Percentiles rank a stretch among this genome's conserved stretches.
phyloP scores from a whole-genome alignment of 768 basidiomycete genomes.

The Trametes cinnabarina region DNA sequence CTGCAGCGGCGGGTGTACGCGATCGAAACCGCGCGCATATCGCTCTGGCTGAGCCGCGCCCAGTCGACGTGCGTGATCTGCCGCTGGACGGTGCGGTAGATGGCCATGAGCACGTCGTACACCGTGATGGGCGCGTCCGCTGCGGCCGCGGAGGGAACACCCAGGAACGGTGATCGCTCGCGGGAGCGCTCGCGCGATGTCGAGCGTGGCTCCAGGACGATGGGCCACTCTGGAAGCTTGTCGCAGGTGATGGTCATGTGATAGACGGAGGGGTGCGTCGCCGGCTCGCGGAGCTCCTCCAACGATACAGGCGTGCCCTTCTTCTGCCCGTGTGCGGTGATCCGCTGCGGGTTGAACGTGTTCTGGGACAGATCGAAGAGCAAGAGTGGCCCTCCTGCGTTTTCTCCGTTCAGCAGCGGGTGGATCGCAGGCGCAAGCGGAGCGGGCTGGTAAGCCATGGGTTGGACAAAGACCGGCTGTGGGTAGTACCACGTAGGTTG shows the following conservation, averaged over 20 bases:
- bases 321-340: slow-evolving; percentile 40
- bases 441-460: slow-evolving; percentile 16
- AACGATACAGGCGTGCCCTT: slow-evolving; percentile 33
- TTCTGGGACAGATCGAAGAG: slow-evolving; percentile 56
- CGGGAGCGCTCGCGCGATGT: slow-evolving; percentile 15
- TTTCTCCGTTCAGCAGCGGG: slow-evolving; percentile 54
- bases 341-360: slow-evolving; percentile 43
- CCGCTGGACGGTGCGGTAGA: slow-evolving; percentile 47
- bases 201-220: slow-evolving; percentile 43
- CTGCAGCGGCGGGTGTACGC: slow-evolving; percentile 38
- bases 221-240: slow-evolving; percentile 57
- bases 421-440: slow-evolving; percentile 33
- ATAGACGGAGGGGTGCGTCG: slow-evolving; percentile 54
- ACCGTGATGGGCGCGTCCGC: slow-evolving; percentile 42
- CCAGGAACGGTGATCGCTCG: slow-evolving; percentile 19
- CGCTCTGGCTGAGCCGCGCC: slow-evolving; percentile 28
- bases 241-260: slow-evolving; percentile 59
- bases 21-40: slow-evolving; percentile 33
- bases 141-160: slow-evolving; percentile 32
- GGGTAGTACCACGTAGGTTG: slow-evolving; percentile 22
- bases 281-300: slow-evolving; percentile 50
- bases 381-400: slow-evolving; percentile 41
- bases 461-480: slow-evolving; percentile 19
- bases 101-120: slow-evolving; percentile 53
- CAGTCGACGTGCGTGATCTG: slow-evolving; percentile 37